Percentiles rank a stretch among this genome's conserved stretches.
Conservation (phyloP, 2,329 filamentous ascomycete genomes). For the Alternaria infectoria region DNA sequence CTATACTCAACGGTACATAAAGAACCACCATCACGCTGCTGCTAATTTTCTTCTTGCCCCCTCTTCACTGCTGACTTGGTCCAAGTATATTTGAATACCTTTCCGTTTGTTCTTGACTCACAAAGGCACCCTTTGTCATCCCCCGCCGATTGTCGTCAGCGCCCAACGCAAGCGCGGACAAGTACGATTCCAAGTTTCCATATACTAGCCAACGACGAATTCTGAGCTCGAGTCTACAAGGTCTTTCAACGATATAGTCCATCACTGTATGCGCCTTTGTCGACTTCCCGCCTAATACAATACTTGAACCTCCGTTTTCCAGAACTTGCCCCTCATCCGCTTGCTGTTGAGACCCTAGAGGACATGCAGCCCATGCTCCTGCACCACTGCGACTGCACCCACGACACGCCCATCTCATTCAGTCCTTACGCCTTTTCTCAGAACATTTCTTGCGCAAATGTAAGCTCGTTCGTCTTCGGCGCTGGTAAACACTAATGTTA, state of each 20-base stretch:
- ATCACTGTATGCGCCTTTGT: constrained; percentile 20
- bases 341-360: constrained; percentile 24
- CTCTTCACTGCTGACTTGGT: background rate
- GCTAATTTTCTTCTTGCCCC: constrained; percentile 6
- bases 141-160: constrained; percentile 25
- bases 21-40: constrained; percentile 27
- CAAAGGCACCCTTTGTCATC: constrained; percentile 27
- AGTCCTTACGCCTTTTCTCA: constrained; percentile 53
- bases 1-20: constrained; percentile 39
- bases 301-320: background rate
- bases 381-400: constrained; percentile 49
- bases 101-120: constrained; percentile 20
- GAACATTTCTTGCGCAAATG: constrained; percentile 54
- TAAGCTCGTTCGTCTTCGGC: constrained; percentile 44
- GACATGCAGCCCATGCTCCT: constrained; percentile 47
- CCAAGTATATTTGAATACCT: background rate
- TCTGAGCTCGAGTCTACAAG: constrained; percentile 14
- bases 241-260: constrained; percentile 16
- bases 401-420: constrained; percentile 50
- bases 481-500: constrained; percentile 38
- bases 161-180: constrained; percentile 30
- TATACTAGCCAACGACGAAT: constrained; percentile 19
- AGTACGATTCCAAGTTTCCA: constrained; percentile 14
- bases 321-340: constrained; percentile 5
- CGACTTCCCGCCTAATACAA: constrained; percentile 27